These are phyloP conservation scores for Aspergillus sp. DNA, from an alignment of 2,329 filamentous ascomycete genomes.

Conservation along the genomic window DNA sequence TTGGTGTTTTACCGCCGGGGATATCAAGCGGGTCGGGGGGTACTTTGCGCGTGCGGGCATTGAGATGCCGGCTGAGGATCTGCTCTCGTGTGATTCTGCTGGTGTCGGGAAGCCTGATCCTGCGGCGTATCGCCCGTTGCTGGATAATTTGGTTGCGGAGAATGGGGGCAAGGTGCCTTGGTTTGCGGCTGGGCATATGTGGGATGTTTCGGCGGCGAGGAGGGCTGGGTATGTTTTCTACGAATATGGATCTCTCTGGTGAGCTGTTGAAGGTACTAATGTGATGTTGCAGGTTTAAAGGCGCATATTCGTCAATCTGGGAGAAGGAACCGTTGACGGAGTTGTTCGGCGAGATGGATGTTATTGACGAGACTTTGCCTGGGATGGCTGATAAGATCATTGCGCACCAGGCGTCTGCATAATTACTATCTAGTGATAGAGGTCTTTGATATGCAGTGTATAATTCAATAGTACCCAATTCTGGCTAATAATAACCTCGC, in stretches of 20 bases:
- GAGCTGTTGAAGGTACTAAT: background rate
- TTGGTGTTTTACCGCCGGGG: constrained; percentile 30
- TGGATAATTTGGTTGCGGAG: constrained; percentile 18
- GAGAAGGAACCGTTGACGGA: constrained; percentile 26
- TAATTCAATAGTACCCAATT: too few relatives aligned
- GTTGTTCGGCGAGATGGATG: constrained; percentile 31
- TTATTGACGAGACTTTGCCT: constrained; percentile 25
- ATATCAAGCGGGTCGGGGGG: constrained; percentile 24
- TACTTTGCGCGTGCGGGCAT: constrained; percentile 27
- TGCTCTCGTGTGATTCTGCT: constrained; percentile 26
- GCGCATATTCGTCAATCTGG: constrained; percentile 24
- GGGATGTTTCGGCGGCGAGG: constrained; percentile 30
- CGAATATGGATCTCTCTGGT: background rate
- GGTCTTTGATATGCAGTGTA: too few relatives aligned
- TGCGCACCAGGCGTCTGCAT: constrained; percentile 2
- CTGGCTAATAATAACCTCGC: too few relatives aligned
- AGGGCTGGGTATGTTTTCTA: constrained; percentile 21
- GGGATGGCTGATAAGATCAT: constrained; percentile 32
- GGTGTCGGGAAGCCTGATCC: constrained; percentile 31
- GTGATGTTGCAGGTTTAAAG: constrained; percentile 22
- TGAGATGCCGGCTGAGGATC: constrained; percentile 23
- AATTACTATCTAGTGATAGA: background rate
- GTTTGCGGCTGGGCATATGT: constrained; percentile 34
- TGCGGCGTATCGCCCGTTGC: constrained; percentile 23
- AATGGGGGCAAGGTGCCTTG: constrained; percentile 21